Evolutionary conservation across 1,284 basidiomycete species (phyloP).

Genomic region (Cutaneotrichosporon sp.): DNA sequence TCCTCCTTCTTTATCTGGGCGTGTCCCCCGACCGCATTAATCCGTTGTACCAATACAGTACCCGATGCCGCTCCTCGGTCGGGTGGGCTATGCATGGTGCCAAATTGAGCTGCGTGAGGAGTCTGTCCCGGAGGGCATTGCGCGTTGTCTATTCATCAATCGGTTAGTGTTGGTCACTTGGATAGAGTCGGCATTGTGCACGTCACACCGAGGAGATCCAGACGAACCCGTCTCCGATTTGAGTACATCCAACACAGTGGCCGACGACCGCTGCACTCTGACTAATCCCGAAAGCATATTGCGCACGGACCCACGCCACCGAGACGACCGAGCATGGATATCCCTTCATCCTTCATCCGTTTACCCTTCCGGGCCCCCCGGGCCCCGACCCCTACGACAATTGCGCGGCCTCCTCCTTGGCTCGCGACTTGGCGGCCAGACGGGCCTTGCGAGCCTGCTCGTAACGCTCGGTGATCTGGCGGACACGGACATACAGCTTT

Average conservation of each 20-base stretch:
- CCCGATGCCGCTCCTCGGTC: slow-evolving; percentile 4
- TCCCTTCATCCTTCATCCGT: neutral
- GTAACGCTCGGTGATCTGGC: neutral
- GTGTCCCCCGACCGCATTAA: slow-evolving; percentile 3
- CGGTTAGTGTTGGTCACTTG: too few relatives aligned
- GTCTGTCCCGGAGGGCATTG: too few relatives aligned
- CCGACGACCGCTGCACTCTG: too few relatives aligned
- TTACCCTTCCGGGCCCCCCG: neutral
- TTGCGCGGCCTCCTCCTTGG: neutral
- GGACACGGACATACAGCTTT: slow-evolving; percentile 8
- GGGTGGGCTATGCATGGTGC: slow-evolving; percentile 9
- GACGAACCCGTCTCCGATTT: too few relatives aligned
- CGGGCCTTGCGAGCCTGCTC: neutral
- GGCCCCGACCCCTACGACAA: neutral
- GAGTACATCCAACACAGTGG: too few relatives aligned
- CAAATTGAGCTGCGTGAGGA: neutral
- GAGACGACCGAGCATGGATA: neutral
- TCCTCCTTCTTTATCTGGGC: neutral
- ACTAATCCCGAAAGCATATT: neutral
- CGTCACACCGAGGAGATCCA: too few relatives aligned
- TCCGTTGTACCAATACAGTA: slow-evolving; percentile 7
- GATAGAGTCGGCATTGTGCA: too few relatives aligned
- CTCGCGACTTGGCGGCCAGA: neutral
- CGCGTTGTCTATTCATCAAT: too few relatives aligned
- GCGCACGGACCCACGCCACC: neutral